Conservation (phyloP, 192 early-diverging fungal genomes). For the Backusella parvicylindrica region DNA sequence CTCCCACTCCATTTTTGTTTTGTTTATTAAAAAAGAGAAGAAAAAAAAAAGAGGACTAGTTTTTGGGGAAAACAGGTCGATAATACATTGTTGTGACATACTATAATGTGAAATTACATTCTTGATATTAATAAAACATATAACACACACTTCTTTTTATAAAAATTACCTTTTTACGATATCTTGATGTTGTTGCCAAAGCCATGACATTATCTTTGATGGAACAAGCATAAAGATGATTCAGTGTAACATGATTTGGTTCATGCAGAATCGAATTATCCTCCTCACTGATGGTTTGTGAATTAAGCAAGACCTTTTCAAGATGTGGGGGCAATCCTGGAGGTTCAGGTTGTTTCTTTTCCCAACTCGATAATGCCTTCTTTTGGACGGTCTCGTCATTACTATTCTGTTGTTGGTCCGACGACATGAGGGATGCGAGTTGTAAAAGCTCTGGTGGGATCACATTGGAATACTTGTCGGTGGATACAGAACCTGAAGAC, state of each 20-base stretch:
- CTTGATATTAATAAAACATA: too few relatives aligned
- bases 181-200: conserved; percentile 83
- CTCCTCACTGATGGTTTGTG: conserved; percentile 58
- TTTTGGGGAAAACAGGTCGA: conserved; percentile 29
- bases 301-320: conserved; percentile 90
- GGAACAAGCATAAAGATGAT: conserved; percentile 94
- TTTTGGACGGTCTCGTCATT: neutral
- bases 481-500: neutral
- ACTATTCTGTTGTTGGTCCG: neutral
- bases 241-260: conserved; percentile 90
- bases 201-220: conserved; percentile 97
- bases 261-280: conserved; percentile 82
- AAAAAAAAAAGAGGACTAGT: neutral
- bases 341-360: conserved; percentile 48
- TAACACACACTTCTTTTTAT: too few relatives aligned
- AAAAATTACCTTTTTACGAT: conserved; percentile 77
- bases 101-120: too few relatives aligned
- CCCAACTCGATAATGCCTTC: neutral
- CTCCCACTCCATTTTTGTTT: neutral
- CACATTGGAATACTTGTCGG: conserved; percentile 36
- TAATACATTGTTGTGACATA: conserved; percentile 46
- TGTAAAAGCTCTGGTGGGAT: conserved; percentile 32
- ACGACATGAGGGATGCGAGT: conserved; percentile 11
- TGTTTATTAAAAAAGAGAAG: neutral
- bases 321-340: conserved; percentile 91